A percentile compares a stretch with the other conserved stretches of the same genome.
These are phyloP conservation scores for Saccharomycopsis synnaedendra DNA, from an alignment of 805 yeast species.

Conservation along the genomic window DNA sequence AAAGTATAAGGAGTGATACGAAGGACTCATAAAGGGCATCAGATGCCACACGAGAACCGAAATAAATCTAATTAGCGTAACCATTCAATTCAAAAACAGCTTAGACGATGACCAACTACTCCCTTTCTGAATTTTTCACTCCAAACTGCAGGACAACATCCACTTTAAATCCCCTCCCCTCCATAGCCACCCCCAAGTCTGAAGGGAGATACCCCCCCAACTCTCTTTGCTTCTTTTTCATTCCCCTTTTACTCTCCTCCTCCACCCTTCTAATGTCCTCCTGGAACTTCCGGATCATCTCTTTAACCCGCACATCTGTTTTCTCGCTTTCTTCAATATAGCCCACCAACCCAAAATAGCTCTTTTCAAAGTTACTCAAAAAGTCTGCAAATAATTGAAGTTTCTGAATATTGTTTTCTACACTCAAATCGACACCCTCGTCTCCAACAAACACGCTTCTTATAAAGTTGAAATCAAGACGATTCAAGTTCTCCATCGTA, in stretches of 20 bases:
- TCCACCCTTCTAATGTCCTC: constrained; percentile 8
- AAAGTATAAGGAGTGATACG: too few relatives aligned
- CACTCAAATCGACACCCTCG: constrained; percentile 5
- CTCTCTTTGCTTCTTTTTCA: not conserved
- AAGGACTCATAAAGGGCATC: too few relatives aligned
- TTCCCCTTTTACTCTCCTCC: not conserved
- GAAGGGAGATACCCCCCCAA: constrained; percentile 7
- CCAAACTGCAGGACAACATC: too few relatives aligned
- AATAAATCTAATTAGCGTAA: too few relatives aligned
- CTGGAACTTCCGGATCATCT: constrained; percentile 6
- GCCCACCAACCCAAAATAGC: constrained; percentile 9
- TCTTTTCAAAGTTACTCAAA: constrained; percentile 10
- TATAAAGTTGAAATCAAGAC: constrained; percentile 12
- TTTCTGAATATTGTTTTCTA: constrained; percentile 1
- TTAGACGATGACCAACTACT: too few relatives aligned
- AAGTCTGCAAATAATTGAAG: constrained; percentile 5
- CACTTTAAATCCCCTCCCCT: too few relatives aligned
- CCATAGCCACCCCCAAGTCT: not conserved
- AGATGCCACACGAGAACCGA: too few relatives aligned
- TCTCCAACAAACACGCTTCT: not conserved
- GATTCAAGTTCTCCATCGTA: constrained; percentile 7
- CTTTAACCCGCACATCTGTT: constrained; percentile 5
- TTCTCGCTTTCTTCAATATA: constrained; percentile 5
- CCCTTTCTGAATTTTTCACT: too few relatives aligned
- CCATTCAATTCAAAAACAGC: too few relatives aligned